These are phyloP conservation scores for Colletotrichum eremochloae DNA, from an alignment of 2,329 filamentous ascomycete genomes.

Conservation along the genomic window DNA sequence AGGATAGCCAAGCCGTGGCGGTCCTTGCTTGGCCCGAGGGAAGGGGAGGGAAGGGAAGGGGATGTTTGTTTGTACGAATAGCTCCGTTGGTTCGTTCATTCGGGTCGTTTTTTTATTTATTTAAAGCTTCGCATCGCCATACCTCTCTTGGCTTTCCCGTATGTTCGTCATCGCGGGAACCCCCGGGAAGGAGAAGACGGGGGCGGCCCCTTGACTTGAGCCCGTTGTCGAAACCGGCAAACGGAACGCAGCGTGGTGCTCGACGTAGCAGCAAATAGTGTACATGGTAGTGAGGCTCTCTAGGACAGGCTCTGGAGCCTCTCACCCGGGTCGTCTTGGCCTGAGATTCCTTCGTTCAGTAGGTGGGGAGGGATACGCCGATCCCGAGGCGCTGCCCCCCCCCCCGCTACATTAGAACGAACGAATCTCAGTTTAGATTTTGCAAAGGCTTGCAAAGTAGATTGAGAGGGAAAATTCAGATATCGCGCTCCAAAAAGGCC, in stretches of 20 bases:
- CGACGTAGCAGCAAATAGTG: not conserved
- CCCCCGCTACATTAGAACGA: not conserved
- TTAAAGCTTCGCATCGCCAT: not conserved
- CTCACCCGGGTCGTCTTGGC: not conserved
- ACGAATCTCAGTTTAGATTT: not conserved
- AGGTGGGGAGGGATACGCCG: not conserved
- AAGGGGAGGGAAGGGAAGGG: not conserved
- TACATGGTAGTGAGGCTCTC: not conserved
- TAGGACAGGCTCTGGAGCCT: not conserved
- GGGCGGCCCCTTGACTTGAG: not conserved
- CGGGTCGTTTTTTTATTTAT: not conserved
- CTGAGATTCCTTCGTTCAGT: too few species aligned
- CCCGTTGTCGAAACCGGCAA: not conserved
- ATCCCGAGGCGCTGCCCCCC: not conserved
- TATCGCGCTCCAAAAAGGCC: not conserved
- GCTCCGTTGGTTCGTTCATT: not conserved
- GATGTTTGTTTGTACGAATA: not conserved
- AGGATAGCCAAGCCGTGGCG: not conserved
- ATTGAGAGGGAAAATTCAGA: not conserved
- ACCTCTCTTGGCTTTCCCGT: not conserved
- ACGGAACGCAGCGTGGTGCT: not conserved
- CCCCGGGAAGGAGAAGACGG: not conserved
- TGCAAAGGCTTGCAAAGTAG: not conserved
- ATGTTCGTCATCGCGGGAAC: not conserved
- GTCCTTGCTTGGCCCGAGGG: conserved; percentile 1